Conservation (phyloP, 2,329 filamentous ascomycete genomes). For the Stylonectria norvegica region DNA sequence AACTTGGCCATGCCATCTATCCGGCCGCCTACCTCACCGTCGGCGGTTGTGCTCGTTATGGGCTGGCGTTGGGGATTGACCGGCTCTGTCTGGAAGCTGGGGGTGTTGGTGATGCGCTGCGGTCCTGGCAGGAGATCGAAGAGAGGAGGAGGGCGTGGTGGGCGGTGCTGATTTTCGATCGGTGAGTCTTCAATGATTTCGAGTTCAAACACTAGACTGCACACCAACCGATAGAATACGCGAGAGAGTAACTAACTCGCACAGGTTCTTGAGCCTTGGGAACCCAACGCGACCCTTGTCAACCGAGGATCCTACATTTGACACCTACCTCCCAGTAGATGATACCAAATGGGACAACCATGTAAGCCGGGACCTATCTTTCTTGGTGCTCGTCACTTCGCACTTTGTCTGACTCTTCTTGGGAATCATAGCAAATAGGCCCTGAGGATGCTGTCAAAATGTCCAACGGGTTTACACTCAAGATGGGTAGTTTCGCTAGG, state of each 20-base stretch:
- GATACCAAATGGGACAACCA: slow-evolving; percentile 2
- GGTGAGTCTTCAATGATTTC: not conserved
- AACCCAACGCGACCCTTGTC: slow-evolving; percentile 5
- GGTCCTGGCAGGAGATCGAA: slow-evolving; percentile 11
- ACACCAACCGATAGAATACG: no score
- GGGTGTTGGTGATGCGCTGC: not conserved
- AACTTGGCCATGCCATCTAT: slow-evolving; percentile 14
- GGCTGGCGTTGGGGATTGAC: slow-evolving; percentile 9
- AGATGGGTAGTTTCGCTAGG: slow-evolving; percentile 6
- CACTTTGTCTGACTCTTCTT: not conserved
- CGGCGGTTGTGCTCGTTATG: slow-evolving; percentile 12
- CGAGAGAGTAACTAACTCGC: not conserved
- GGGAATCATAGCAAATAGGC: not conserved
- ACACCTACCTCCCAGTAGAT: slow-evolving; percentile 6
- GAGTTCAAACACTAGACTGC: not conserved
- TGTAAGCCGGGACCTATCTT: not conserved
- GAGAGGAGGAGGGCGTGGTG: slow-evolving; percentile 16
- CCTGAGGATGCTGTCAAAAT: slow-evolving; percentile 3
- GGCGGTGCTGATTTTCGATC: slow-evolving; percentile 11
- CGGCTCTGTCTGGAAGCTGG: slow-evolving; percentile 4
- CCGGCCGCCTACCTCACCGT: slow-evolving; percentile 16
- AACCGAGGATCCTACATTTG: slow-evolving; percentile 4
- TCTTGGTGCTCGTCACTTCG: not conserved
- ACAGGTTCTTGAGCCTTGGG: slow-evolving; percentile 5
- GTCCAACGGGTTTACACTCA: slow-evolving; percentile 5